Conservation (phyloP, 2,329 filamentous ascomycete genomes). For the Dryadomyces quercus-mongolicae region DNA sequence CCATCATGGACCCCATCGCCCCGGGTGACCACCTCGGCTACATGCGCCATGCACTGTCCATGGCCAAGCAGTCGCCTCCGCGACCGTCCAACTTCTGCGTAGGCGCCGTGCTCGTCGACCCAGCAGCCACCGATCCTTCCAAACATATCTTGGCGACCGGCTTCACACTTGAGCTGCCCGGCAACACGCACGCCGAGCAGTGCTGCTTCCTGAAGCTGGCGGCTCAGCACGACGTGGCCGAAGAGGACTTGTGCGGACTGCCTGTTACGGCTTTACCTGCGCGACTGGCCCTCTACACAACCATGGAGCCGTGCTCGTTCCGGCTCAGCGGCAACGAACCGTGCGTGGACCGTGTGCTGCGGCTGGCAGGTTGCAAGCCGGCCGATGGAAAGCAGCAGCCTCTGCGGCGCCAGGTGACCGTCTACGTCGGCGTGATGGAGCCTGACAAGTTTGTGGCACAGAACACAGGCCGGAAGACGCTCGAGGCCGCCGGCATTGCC, state of each 20-base stretch:
- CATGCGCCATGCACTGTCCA: constrained; percentile 61
- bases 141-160: constrained; percentile 57
- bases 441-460: constrained; percentile 80
- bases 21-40: constrained; percentile 28
- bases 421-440: constrained; percentile 82
- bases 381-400: too few relatives aligned
- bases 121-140: constrained; percentile 29
- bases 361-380: constrained; percentile 47
- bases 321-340: constrained; percentile 62
- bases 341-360: constrained; percentile 69
- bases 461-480: constrained; percentile 60
- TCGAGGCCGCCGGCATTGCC: constrained; percentile 61
- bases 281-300: constrained; percentile 67
- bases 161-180: constrained; percentile 79
- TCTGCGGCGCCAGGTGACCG: constrained; percentile 30
- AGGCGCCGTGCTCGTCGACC: constrained; percentile 70
- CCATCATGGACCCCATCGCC: too few relatives aligned
- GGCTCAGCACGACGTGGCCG: constrained; percentile 30
- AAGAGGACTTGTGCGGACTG: constrained; percentile 39
- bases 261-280: constrained; percentile 24
- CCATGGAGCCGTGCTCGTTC: constrained; percentile 75
- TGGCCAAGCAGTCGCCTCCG: constrained; percentile 69
- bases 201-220: constrained; percentile 72
- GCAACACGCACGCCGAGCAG: constrained; percentile 96
- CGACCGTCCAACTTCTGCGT: constrained; percentile 89